A percentile compares a stretch with the other conserved stretches of the same genome.
Conservation (phyloP, 257 asterid species). For the Salvia rosmarinus region DNA sequence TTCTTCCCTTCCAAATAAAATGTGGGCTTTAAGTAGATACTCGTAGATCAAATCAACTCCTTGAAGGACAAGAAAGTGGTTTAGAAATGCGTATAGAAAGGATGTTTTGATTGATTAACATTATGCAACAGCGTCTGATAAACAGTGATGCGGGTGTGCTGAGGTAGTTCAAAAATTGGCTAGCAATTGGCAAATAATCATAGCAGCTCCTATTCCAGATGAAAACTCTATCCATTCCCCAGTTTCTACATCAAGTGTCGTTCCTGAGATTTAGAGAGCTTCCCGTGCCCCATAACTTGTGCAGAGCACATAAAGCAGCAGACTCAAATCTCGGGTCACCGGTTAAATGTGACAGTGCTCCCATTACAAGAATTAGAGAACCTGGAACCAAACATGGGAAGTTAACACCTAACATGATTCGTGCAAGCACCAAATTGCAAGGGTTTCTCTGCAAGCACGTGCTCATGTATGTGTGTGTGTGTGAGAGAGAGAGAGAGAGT, state of each 20-base stretch:
- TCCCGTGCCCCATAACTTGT: constrained; percentile 97
- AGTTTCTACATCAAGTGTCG: constrained; percentile 86
- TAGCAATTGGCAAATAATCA: constrained; percentile 21
- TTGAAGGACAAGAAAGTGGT: constrained; percentile 32
- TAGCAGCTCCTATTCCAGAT: constrained; percentile 99
- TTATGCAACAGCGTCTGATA: not conserved
- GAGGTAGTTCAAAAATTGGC: not conserved
- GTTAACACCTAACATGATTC: constrained; percentile 27
- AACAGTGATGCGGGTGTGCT: constrained; percentile 1
- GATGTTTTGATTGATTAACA: constrained; percentile 13
- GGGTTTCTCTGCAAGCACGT: not conserved
- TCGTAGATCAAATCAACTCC: constrained; percentile 98
- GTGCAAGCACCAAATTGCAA: constrained; percentile 21
- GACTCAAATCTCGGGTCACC: constrained; percentile 89
- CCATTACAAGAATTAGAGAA: constrained; percentile 98
- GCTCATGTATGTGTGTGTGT: not conserved
- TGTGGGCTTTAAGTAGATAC: constrained; percentile 85
- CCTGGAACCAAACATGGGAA: constrained; percentile 51
- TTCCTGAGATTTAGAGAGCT: constrained; percentile 93
- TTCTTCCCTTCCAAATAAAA: constrained; percentile 94
- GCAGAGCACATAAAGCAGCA: constrained; percentile 89
- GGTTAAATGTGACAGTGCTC: constrained; percentile 86
- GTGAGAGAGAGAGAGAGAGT: constrained; percentile 30
- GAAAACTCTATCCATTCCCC: constrained; percentile 94
- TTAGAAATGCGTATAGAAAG: constrained; percentile 11